Evolutionary conservation across 345 rosid species (phyloP).

Genomic region (Eucalyptus sp.): DNA sequence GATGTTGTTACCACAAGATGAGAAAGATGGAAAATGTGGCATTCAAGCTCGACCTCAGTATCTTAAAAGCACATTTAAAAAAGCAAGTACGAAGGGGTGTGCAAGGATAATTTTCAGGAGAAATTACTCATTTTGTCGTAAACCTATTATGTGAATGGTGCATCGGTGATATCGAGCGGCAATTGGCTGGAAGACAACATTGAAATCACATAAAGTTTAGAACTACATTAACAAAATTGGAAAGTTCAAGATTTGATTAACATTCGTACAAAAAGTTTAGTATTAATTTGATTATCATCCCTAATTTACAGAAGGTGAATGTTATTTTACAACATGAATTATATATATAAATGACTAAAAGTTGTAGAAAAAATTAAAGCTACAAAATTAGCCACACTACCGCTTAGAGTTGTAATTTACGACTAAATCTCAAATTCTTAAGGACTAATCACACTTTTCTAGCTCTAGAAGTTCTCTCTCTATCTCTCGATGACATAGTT

Average conservation of each 20-base stretch:
- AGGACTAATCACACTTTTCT: background rate
- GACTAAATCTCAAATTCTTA: background rate
- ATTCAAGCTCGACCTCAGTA: background rate
- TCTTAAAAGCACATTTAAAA: background rate
- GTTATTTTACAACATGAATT: background rate
- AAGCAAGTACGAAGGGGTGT: background rate
- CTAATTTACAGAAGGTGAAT: background rate
- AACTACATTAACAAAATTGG: background rate
- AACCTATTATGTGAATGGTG: background rate
- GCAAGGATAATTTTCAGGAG: background rate
- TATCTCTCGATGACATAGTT: background rate
- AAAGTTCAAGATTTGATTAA: background rate
- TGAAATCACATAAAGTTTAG: background rate
- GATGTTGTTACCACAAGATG: background rate
- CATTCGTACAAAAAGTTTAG: background rate
- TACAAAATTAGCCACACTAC: background rate
- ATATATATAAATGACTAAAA: background rate
- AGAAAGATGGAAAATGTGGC: background rate
- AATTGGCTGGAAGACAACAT: background rate
- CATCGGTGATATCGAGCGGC: rapidly evolving
- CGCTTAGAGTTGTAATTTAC: background rate
- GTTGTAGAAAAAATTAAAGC: background rate
- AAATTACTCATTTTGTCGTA: background rate
- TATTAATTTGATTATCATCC: background rate
- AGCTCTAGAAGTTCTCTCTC: background rate